Base-by-base conservation (phyloP, 1,139 yeast genomes). In the Zygosaccharomyces sapae region DNA sequence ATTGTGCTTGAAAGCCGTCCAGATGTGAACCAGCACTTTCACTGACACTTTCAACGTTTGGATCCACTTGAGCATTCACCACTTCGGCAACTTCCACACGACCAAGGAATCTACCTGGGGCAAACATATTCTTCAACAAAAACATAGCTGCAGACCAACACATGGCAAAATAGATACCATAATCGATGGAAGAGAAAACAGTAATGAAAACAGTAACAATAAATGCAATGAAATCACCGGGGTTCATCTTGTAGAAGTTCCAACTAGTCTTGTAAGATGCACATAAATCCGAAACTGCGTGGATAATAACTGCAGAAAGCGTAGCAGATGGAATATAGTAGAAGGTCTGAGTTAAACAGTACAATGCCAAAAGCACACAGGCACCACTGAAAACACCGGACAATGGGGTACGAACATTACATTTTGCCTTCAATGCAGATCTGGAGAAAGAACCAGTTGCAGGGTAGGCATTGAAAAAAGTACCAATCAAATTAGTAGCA, bases 371-470 rank as follows among this genome's bases (percentile, higher is more conserved):
- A 54, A 90, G 70, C 20, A 90, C 97, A 66, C 90, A 90, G 33
- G 78, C 79, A 63, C 97, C 97, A 22, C 96, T 87, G 70, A 81
- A 86, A 46, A 88, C 75, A 70, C 97, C 96, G 44, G 96, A 95
- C 53, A 89, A 73, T 29, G 97, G 97, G 34, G 97, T 90, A 63
- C 89, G 79, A 40, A 90, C 97, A 63, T 96, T 96, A 76, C 96
- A 89, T 70, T 89, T 90, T 47, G 95, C 85, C 70, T 90, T 89
- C 61, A 90, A 76, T 9, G 97, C 97, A 41, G 96, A 85, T 73
- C 97, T 82, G 18, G 96, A 86, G 68, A 90, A 90, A 1, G 97
- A 90, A 46, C 97, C 97, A 8, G 97, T 90, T 8, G 96, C 90
- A 12, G 97, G 97, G 66, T 90, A 90, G 8, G 97, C 96, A 61